A percentile compares a stretch with the other conserved stretches of the same genome.
Conservation (phyloP, 768 basidiomycete genomes). For the Kwoniella dendrophila region DNA sequence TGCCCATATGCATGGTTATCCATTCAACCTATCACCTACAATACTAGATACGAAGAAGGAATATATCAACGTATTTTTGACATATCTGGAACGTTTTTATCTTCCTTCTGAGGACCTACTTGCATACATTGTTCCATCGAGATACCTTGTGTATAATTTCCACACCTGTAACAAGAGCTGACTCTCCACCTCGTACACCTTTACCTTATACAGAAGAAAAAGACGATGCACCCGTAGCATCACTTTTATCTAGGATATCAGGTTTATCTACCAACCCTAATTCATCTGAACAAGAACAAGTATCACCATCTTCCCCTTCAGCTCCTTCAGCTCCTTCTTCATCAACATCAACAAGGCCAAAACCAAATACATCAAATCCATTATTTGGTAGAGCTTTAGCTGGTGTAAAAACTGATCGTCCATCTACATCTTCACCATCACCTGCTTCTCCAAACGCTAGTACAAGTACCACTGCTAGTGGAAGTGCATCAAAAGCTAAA, state of each 20-base stretch:
- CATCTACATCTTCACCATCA: conserved; percentile 10
- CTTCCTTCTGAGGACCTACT: background rate
- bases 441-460: conserved; percentile 2
- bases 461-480: background rate
- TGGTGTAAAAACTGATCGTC: conserved; percentile 35
- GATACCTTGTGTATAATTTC: background rate
- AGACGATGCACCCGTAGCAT: conserved; percentile 37
- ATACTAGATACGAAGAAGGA: no score
- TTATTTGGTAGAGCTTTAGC: conserved; percentile 46
- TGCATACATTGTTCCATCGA: background rate
- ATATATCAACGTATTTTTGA: no score
- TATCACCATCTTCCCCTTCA: background rate
- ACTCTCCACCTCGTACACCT: background rate
- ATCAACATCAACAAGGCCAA: conserved; percentile 21
- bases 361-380: conserved; percentile 30
- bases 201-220: no score
- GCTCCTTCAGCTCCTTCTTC: conserved; percentile 2
- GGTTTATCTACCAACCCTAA: conserved; percentile 32
- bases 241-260: conserved; percentile 42
- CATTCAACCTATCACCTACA: conserved; percentile 1
- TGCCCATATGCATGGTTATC: background rate
- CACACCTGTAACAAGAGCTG: no score
- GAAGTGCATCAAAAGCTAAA: background rate
- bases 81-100: no score
- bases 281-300: no score